These are phyloP conservation scores for Leishmania turanica DNA, from an alignment of 208 protist species.

Conservation along the genomic window DNA sequence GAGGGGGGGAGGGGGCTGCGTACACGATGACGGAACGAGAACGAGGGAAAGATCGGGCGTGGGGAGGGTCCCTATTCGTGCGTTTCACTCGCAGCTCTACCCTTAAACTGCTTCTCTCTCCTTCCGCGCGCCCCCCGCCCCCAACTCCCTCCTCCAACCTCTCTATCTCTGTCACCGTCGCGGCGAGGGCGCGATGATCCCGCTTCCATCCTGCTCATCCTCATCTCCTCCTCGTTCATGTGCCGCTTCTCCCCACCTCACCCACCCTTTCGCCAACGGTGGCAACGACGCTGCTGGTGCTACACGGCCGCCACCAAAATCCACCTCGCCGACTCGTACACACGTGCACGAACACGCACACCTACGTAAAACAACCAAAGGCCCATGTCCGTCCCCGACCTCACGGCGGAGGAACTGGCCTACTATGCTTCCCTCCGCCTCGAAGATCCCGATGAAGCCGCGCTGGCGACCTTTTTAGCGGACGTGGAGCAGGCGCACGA, in stretches of 20 bases:
- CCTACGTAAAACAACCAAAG: background rate
- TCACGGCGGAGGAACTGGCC: conserved; percentile 57
- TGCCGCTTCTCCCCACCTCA: background rate
- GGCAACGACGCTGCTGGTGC: background rate
- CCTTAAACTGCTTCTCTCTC: background rate
- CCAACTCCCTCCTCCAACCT: background rate
- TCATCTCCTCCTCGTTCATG: background rate
- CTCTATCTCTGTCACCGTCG: background rate
- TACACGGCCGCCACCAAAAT: background rate
- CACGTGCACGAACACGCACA: background rate
- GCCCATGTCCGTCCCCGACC: conserved; percentile 26
- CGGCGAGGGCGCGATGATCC: background rate
- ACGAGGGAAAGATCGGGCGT: background rate
- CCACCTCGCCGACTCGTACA: background rate
- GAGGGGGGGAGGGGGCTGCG: background rate
- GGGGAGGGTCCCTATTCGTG: background rate
- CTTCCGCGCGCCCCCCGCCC: background rate
- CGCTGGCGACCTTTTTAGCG: conserved; percentile 16
- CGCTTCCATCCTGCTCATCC: background rate
- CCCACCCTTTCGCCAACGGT: background rate
- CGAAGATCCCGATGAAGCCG: conserved; percentile 39
- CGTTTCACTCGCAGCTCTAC: background rate
- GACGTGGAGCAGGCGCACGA: background rate
- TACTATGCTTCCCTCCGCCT: conserved; percentile 50
- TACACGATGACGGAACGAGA: background rate